A percentile compares a stretch with the other conserved stretches of the same genome.
Evolutionary conservation across 331 rosid genomes (phyloP).

Genomic region (Dryas integrifolia): DNA sequence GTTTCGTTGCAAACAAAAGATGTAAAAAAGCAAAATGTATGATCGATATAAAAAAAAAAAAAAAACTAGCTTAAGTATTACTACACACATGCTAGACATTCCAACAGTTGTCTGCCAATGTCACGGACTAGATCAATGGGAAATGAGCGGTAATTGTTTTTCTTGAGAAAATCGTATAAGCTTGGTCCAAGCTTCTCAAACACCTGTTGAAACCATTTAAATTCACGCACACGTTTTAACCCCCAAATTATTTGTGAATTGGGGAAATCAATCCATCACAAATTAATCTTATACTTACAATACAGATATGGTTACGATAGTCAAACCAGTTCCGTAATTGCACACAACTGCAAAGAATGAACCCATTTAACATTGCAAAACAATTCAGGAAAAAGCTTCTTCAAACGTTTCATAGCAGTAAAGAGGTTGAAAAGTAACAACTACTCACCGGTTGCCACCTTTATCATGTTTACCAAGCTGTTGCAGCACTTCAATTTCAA

Average conservation of each 20-base stretch:
- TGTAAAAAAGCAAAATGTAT: neutral
- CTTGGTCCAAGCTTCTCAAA: constrained; percentile 99
- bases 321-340: constrained; percentile 99
- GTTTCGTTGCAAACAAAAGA: neutral
- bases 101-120: constrained; percentile 99
- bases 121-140: constrained; percentile 99
- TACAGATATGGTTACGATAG: constrained; percentile 99
- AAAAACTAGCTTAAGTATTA: constrained; percentile 52
- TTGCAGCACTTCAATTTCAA: constrained; percentile 85
- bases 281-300: constrained; percentile 92
- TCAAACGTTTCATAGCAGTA: neutral
- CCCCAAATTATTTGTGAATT: constrained; percentile 55
- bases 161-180: constrained; percentile 99
- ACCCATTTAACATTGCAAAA: constrained; percentile 67
- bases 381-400: constrained; percentile 21
- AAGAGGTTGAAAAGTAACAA: neutral
- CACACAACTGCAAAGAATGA: constrained; percentile 99
- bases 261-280: constrained; percentile 89
- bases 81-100: constrained; percentile 99
- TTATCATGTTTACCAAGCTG: constrained; percentile 89
- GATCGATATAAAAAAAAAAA: constrained; percentile 6
- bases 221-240: constrained; percentile 73
- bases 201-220: constrained; percentile 96
- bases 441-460: constrained; percentile 86
- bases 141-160: constrained; percentile 99